phyloP scores from a whole-genome alignment of 2,329 filamentous ascomycete species.

The Epichloe baconii region DNA sequence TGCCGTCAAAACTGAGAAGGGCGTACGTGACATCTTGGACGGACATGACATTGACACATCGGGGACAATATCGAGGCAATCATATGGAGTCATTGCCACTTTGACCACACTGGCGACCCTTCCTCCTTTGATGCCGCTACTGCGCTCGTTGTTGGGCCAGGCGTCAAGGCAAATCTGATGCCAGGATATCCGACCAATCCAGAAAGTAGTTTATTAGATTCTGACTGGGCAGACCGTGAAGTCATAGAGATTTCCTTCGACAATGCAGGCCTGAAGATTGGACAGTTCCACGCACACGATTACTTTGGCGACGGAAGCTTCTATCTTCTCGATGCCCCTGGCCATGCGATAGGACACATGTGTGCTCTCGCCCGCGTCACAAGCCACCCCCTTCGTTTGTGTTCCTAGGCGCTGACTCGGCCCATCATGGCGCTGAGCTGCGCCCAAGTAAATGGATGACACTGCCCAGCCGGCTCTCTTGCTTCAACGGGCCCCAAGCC shows the following conservation, averaged over 20 bases:
- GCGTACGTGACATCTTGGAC: background rate
- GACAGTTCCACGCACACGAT: conserved; percentile 26
- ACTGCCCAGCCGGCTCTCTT: background rate
- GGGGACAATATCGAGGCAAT: conserved; percentile 10
- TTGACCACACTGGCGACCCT: conserved; percentile 16
- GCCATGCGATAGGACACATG: conserved; percentile 11
- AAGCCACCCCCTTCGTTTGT: conserved; percentile 9
- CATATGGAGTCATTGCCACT: conserved; percentile 18
- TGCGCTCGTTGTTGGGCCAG: conserved; percentile 13
- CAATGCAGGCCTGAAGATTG: conserved; percentile 10
- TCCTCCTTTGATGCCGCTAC: conserved; percentile 13
- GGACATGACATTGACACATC: background rate
- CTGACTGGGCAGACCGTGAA: conserved; percentile 9
- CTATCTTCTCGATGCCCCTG: conserved; percentile 24
- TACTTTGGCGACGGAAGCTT: conserved; percentile 28
- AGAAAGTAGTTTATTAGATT: conserved; percentile 6
- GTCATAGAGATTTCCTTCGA: conserved; percentile 9
- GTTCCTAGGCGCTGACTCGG: conserved; percentile 12
- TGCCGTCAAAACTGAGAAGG: background rate
- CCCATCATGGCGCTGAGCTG: conserved; percentile 9
- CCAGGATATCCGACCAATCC: conserved; percentile 8
- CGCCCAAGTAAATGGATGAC: background rate
- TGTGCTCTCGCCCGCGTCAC: conserved; percentile 11
- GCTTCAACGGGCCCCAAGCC: too few relatives aligned
- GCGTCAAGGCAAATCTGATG: conserved; percentile 7